These are phyloP conservation scores for Lasiodiplodia sp. DNA, from an alignment of 2,329 filamentous ascomycete genomes.

Conservation along the genomic window DNA sequence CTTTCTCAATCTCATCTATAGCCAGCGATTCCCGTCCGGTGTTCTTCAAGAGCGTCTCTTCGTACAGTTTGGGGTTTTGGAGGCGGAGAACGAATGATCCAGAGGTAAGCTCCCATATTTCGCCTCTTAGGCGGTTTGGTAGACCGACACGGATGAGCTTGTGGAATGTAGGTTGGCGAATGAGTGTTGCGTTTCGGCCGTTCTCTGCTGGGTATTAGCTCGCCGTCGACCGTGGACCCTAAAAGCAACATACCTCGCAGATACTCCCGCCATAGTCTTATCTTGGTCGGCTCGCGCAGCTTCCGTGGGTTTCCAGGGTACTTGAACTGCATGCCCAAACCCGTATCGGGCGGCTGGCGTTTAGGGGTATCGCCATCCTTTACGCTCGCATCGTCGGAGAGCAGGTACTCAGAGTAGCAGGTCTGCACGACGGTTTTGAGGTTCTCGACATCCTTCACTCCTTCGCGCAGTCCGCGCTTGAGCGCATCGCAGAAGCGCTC, in stretches of 20 bases:
- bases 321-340: slow-evolving; percentile 88
- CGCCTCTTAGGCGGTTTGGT: slow-evolving; percentile 89
- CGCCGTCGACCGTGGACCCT: neutral
- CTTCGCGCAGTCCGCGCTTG: slow-evolving; percentile 86
- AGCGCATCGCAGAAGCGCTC: slow-evolving; percentile 96
- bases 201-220: slow-evolving; percentile 67
- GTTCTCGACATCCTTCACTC: slow-evolving; percentile 86
- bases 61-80: slow-evolving; percentile 82
- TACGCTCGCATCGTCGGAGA: slow-evolving; percentile 59
- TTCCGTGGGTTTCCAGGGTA: slow-evolving; percentile 97
- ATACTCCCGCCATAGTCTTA: slow-evolving; percentile 97
- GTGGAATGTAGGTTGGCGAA: slow-evolving; percentile 96
- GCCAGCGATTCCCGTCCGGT: slow-evolving; percentile 88
- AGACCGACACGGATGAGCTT: slow-evolving; percentile 95
- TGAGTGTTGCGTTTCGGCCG: slow-evolving; percentile 87
- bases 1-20: slow-evolving; percentile 99
- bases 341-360: slow-evolving; percentile 80
- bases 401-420: slow-evolving; percentile 76
- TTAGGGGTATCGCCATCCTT: slow-evolving; percentile 40
- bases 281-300: slow-evolving; percentile 92
- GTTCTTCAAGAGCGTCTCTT: slow-evolving; percentile 83
- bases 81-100: slow-evolving; percentile 89
- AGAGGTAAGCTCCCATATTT: slow-evolving; percentile 95
- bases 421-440: slow-evolving; percentile 80
- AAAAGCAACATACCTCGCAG: slow-evolving; percentile 62